Evolutionary conservation across 257 asterid genomes (phyloP).

Genomic region (Nicotiana obtusifolia): DNA sequence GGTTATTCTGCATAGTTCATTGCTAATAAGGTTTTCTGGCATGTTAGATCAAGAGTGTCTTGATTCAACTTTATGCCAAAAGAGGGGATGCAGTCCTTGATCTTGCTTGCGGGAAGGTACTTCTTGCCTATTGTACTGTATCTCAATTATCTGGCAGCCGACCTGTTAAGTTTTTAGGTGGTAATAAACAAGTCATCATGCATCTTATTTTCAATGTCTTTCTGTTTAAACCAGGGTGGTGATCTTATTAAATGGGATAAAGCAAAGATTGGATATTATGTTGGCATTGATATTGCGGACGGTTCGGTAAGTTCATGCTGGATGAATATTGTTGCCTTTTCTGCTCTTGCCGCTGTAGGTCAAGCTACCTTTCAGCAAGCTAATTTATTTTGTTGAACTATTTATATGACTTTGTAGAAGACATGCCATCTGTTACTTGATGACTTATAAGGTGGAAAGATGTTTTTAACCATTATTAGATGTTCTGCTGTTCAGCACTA

Average conservation of each 20-base stretch:
- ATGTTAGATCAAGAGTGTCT: slow-evolving; percentile 84
- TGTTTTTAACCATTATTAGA: background rate
- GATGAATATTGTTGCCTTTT: background rate
- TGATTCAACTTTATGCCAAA: slow-evolving; percentile 78
- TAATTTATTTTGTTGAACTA: background rate
- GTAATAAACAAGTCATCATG: background rate
- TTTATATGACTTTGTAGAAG: background rate
- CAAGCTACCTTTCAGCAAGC: background rate
- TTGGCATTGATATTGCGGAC: slow-evolving; percentile 91
- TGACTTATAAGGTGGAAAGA: background rate
- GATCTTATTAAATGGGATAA: slow-evolving; percentile 99
- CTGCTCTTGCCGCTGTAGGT: background rate
- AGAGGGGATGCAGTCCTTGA: slow-evolving; percentile 93
- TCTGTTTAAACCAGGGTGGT: slow-evolving; percentile 66
- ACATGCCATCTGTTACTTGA: background rate
- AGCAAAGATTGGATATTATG: slow-evolving; percentile 87
- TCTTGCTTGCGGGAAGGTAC: slow-evolving; percentile 97
- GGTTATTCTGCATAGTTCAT: background rate
- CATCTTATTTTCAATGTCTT: background rate
- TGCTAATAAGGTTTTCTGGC: slow-evolving; percentile 6
- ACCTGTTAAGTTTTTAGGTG: background rate
- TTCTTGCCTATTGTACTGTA: background rate
- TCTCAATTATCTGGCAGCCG: background rate
- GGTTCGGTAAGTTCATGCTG: slow-evolving; percentile 63
- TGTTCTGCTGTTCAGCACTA: background rate